phyloP scores from a whole-genome alignment of 768 basidiomycete species.

The Xerocomellus chrysenteron region DNA sequence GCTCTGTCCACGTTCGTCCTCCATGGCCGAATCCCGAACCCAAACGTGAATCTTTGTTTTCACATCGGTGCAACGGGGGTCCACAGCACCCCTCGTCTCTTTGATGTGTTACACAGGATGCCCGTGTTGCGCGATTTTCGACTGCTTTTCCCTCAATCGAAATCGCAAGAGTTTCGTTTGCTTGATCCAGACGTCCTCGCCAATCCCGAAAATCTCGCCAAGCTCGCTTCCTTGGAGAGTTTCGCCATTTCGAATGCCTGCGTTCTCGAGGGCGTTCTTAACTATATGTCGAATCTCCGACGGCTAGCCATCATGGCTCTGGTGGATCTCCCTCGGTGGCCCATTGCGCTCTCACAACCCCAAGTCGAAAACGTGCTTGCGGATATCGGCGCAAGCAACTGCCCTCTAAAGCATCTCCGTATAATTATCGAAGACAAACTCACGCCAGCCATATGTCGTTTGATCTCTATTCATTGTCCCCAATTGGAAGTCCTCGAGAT shows the following conservation, averaged over 20 bases:
- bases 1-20: conserved; percentile 29
- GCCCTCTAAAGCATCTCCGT: conserved; percentile 33
- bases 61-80: conserved; percentile 1
- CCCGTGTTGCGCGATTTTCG: conserved; percentile 31
- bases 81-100: conserved; percentile 16
- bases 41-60: conserved; percentile 10
- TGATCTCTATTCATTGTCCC: conserved; percentile 31
- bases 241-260: conserved; percentile 39
- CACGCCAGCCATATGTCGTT: conserved; percentile 29
- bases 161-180: conserved; percentile 25
- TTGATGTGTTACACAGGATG: conserved; percentile 32
- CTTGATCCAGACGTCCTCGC: conserved; percentile 24
- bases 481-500: conserved; percentile 35
- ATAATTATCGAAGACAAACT: conserved; percentile 38
- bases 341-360: conserved; percentile 34
- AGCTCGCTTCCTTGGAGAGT: conserved; percentile 34
- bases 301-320: conserved; percentile 34
- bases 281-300: conserved; percentile 28
- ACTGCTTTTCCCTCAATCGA: conserved; percentile 32
- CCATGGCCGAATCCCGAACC: conserved; percentile 31
- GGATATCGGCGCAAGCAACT: conserved; percentile 33
- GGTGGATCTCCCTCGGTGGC: conserved; percentile 37
- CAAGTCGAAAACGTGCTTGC: conserved; percentile 31
- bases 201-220: conserved; percentile 21
- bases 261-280: conserved; percentile 28